Percentiles rank a stretch among this genome's conserved stretches.
These are phyloP conservation scores for Hypocreales sp. DNA, from an alignment of 2,329 filamentous ascomycete genomes.

Conservation along the genomic window DNA sequence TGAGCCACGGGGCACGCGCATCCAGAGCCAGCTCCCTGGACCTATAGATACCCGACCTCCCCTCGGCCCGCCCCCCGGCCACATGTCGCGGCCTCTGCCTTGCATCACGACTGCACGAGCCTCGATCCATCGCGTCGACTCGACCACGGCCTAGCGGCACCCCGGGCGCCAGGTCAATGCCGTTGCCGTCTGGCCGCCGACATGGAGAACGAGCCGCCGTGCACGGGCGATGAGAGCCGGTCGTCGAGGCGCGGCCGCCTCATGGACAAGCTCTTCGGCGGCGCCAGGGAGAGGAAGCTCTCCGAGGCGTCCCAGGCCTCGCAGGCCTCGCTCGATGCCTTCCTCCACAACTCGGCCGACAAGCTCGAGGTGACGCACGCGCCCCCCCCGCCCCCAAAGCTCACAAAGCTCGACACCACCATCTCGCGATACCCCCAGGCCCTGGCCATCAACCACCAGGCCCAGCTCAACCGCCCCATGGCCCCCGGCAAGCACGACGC, in stretches of 20 bases:
- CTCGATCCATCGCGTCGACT: too few species aligned
- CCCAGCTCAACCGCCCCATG: conserved; percentile 27
- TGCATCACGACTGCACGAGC: too few species aligned
- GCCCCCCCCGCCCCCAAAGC: conserved; percentile 28
- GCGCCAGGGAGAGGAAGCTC: conserved; percentile 22
- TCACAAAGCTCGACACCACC: conserved; percentile 40
- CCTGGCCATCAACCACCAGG: conserved; percentile 25
- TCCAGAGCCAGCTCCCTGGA: too few species aligned
- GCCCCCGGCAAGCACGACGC: conserved; percentile 22
- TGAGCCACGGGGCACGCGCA: too few species aligned
- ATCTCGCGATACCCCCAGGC: conserved; percentile 41
- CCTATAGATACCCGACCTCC: too few species aligned
- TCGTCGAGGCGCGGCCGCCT: conserved; percentile 36
- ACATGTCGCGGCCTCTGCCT: too few species aligned
- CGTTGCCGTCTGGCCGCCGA: conserved; percentile 10
- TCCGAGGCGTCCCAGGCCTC: conserved; percentile 15
- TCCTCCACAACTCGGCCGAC: conserved; percentile 41
- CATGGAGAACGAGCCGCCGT: conserved; percentile 30
- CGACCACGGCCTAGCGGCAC: too few species aligned
- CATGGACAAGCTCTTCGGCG: conserved; percentile 47
- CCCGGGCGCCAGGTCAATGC: conserved; percentile 12
- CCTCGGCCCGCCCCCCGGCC: too few species aligned
- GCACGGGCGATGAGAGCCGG: conserved; percentile 21
- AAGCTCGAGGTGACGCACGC: conserved; percentile 37
- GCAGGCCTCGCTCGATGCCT: conserved; percentile 36